Conservation (phyloP, 2,329 filamentous ascomycete species). For the Raffaelea albimanens region DNA sequence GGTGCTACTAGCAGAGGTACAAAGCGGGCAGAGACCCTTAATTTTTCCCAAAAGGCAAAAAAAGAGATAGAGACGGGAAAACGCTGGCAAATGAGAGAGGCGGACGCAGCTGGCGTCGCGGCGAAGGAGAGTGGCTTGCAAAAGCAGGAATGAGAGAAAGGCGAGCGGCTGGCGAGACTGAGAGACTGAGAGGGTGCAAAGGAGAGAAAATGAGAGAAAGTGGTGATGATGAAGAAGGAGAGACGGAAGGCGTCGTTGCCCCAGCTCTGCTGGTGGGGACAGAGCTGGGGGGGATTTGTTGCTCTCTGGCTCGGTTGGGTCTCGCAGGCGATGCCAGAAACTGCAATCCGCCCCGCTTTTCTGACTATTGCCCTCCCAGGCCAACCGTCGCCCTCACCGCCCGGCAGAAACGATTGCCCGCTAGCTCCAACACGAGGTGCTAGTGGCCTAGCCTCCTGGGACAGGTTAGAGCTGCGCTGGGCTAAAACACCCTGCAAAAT, state of each 20-base stretch:
- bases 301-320: slow-evolving; percentile 5
- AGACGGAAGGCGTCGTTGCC: slow-evolving; percentile 1
- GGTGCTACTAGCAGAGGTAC: not conserved
- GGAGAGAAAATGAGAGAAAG: slow-evolving; percentile 1
- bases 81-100: slow-evolving; percentile 1
- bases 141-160: slow-evolving; percentile 9
- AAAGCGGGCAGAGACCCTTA: not conserved
- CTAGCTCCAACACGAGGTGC: no score
- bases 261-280: slow-evolving; percentile 8
- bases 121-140: slow-evolving; percentile 9
- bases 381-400: slow-evolving; percentile 8
- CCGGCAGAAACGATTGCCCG: slow-evolving; percentile 10
- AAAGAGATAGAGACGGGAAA: slow-evolving; percentile 2
- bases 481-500: no score
- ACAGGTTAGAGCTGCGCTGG: no score
- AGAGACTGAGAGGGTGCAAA: slow-evolving; percentile 2
- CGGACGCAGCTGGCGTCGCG: slow-evolving; percentile 4
- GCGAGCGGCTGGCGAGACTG: slow-evolving; percentile 6
- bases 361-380: slow-evolving; percentile 1
- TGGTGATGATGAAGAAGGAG: slow-evolving; percentile 5
- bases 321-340: slow-evolving; percentile 9
- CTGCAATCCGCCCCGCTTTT: slow-evolving; percentile 9
- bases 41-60: not conserved
- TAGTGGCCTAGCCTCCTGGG: no score
- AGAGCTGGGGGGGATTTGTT: slow-evolving; percentile 10